phyloP scores from a whole-genome alignment of 495 filamentous ascomycete genomes.

The Niebla homalea region DNA sequence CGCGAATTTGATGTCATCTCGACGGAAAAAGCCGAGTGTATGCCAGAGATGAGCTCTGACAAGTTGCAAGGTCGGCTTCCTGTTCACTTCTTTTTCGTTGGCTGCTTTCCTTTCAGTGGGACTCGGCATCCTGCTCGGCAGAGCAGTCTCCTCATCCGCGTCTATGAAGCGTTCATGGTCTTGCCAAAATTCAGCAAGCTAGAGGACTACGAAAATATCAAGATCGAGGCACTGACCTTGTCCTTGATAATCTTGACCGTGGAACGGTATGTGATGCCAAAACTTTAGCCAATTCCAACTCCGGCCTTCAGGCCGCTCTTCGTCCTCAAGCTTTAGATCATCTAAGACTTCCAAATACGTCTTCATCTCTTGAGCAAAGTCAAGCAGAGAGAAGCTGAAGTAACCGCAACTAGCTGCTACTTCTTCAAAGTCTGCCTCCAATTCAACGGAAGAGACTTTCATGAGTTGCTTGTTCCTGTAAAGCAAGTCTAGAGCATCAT shows the following conservation, averaged over 20 bases:
- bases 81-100: constrained; percentile 4
- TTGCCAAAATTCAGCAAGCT: neutral
- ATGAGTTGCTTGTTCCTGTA: constrained; percentile 65
- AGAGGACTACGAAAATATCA: neutral
- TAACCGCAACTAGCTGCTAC: constrained; percentile 91
- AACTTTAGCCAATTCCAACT: constrained; percentile 84
- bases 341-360: constrained; percentile 71
- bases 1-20: constrained; percentile 64
- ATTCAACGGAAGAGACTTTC: constrained; percentile 46
- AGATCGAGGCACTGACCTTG: neutral
- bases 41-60: constrained; percentile 45
- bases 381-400: constrained; percentile 77
- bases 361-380: constrained; percentile 81
- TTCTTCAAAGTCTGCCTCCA: constrained; percentile 92
- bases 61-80: constrained; percentile 17
- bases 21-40: constrained; percentile 42
- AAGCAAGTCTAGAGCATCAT: constrained; percentile 58
- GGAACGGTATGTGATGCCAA: constrained; percentile 39
- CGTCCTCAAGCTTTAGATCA: constrained; percentile 56
- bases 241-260: constrained; percentile 1
- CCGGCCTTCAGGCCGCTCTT: constrained; percentile 39
- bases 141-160: constrained; percentile 6
- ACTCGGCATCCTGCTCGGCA: constrained; percentile 6
- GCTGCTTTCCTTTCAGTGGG: constrained; percentile 7
- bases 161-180: constrained; percentile 6